These are phyloP conservation scores for Pisolithus sp. DNA, from an alignment of 768 basidiomycete genomes.

Conservation along the genomic window DNA sequence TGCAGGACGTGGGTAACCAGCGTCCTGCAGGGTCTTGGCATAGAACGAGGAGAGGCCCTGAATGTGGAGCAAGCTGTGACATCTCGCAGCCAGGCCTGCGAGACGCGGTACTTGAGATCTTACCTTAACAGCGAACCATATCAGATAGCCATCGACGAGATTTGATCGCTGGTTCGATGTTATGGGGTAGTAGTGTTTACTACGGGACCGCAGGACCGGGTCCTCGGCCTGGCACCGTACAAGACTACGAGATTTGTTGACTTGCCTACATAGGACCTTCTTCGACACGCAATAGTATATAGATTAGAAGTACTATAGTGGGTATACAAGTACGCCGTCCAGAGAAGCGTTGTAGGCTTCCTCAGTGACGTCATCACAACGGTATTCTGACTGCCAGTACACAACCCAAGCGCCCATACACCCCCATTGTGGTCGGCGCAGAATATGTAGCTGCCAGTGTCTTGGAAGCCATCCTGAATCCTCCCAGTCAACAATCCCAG, in stretches of 20 bases:
- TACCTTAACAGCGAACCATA: background rate
- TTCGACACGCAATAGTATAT: background rate
- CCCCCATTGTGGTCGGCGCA: constrained; percentile 6
- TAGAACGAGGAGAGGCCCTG: background rate
- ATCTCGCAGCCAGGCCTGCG: constrained; percentile 1
- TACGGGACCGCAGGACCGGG: no score
- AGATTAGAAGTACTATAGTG: background rate
- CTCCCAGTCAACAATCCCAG: constrained; percentile 21
- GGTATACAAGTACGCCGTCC: constrained; percentile 4
- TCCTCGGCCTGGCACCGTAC: no score
- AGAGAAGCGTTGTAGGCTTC: constrained; percentile 6
- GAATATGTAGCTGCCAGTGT: constrained; percentile 17
- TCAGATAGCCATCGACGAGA: background rate
- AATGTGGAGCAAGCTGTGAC: constrained; percentile 1
- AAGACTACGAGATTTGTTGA: no score
- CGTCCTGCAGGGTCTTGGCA: constrained; percentile 14
- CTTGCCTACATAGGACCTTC: background rate
- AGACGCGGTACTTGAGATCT: background rate
- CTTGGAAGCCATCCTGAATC: constrained; percentile 18
- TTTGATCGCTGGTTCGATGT: background rate
- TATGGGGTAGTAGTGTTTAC: background rate
- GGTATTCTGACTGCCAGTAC: constrained; percentile 1
- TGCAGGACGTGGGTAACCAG: constrained; percentile 18
- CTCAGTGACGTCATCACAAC: constrained; percentile 5
- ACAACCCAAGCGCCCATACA: constrained; percentile 9